Base-by-base conservation (phyloP, 225 moss, liverwort and hornwort species). In the Rhytidiadelphus loreus region DNA sequence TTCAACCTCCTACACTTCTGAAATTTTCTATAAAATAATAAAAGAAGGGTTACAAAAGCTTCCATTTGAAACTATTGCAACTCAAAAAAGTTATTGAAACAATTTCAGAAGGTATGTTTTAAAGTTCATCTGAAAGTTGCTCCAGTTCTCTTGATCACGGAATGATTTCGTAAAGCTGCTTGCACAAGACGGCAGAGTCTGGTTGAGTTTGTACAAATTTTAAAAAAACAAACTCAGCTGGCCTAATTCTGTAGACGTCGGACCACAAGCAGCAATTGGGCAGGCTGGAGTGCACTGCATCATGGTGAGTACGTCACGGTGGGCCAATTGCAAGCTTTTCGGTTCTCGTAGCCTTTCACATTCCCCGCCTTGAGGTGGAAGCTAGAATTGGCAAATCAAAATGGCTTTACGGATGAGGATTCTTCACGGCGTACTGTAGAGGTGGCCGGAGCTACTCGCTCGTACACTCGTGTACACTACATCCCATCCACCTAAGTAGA, bases 211-310 rank as follows among this genome's bases (percentile, higher is more conserved):
- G 52, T 85, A 43, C 11, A 39, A 39, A 79, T 26, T 52, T 26
- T 52, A 11, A 8, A 61, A 30, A 26, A 35, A 26, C 68, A n/a
- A n/a, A n/a, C 46, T 52, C 52, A 52, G 16, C 16, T 21, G 52
- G n/a, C 28, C 26, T 58, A 53, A 52, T 52, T 52, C 3, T 9
- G 79, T 83, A 84, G 87, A 87, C 69, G 28, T 85, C 12, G 81
- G 91, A 89, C 89, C 87, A 89, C 91, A 81, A 62, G 76, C 88
- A 82, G 87, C 83, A 52, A 48, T 72, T 64, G 37, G 24, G 50
- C 29, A 39, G 33, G 71, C 65, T 89, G 44, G 69, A 81, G 59
- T 88, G 43, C 50, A 26, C 22, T 52, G 50, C 88, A 52, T 77
- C 86, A 25, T 17, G 35, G 28, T 65, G 83, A 88, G 70, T 26